A percentile compares a stretch with the other conserved stretches of the same genome.
phyloP scores from a whole-genome alignment of 1,284 basidiomycete genomes.

The Leccinum pachyderme region DNA sequence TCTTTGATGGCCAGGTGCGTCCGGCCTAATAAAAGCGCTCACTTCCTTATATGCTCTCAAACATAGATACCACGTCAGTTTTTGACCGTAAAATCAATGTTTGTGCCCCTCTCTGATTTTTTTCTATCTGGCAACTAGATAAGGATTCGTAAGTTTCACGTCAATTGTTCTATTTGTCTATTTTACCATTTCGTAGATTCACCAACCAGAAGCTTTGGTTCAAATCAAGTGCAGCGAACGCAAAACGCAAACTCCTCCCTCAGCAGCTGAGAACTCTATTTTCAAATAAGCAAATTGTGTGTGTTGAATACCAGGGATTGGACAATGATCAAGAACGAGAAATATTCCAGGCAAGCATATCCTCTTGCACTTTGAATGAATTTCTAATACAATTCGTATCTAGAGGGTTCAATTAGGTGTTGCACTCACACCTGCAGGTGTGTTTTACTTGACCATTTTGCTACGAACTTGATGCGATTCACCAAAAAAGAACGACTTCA shows the following conservation, averaged over 20 bases:
- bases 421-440: conserved; percentile 45
- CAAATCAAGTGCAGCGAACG: conserved; percentile 21
- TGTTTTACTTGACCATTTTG: conserved; percentile 3
- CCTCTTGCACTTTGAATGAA: background rate
- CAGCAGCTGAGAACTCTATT: conserved; percentile 33
- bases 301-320: conserved; percentile 48
- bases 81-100: background rate
- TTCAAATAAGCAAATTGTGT: conserved; percentile 47
- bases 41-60: conserved; percentile 2
- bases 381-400: background rate
- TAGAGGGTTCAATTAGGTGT: conserved; percentile 44
- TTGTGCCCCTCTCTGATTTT: conserved; percentile 6
- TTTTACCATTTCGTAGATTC: conserved; percentile 18
- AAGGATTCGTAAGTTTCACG: conserved; percentile 39
- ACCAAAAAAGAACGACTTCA: conserved; percentile 43
- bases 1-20: conserved; percentile 47
- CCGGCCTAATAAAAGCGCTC: background rate
- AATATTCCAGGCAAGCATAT: conserved; percentile 34
- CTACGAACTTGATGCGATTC: background rate
- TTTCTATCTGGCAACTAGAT: conserved; percentile 23
- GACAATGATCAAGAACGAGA: conserved; percentile 34
- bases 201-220: conserved; percentile 43
- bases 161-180: background rate
- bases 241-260: conserved; percentile 32
- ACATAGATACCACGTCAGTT: conserved; percentile 38